Evolutionary conservation across 345 rosid species (phyloP).

Genomic region (Kernera saxatilis): DNA sequence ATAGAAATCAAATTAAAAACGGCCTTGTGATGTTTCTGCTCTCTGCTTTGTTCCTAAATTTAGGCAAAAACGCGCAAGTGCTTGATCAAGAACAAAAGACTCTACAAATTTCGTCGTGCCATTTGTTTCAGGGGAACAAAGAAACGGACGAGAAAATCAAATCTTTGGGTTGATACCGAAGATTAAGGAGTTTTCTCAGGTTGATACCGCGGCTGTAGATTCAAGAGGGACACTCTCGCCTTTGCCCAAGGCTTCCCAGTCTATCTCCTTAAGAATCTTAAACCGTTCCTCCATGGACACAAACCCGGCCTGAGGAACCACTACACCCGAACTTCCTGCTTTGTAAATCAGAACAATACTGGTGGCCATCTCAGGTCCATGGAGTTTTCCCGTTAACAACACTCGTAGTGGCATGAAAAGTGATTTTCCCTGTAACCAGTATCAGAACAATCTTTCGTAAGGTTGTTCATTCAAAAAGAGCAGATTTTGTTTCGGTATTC

Average conservation of each 20-base stretch:
- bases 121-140: neutral
- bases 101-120: slow-evolving; percentile 14
- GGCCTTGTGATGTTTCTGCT: slow-evolving; percentile 14
- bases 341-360: slow-evolving; percentile 58
- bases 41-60: slow-evolving; percentile 10
- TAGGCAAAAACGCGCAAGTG: neutral
- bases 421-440: slow-evolving; percentile 63
- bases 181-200: slow-evolving; percentile 7
- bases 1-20: neutral
- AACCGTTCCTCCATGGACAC: slow-evolving; percentile 61
- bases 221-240: slow-evolving; percentile 41
- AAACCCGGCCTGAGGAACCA: slow-evolving; percentile 52
- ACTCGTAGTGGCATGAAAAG: slow-evolving; percentile 88
- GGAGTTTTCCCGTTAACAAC: slow-evolving; percentile 81
- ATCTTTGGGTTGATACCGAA: neutral
- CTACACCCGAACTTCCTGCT: slow-evolving; percentile 58
- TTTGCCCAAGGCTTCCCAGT: slow-evolving; percentile 58
- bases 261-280: slow-evolving; percentile 49
- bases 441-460: slow-evolving; percentile 4
- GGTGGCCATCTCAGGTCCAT: slow-evolving; percentile 86
- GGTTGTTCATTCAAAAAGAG: neutral
- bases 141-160: slow-evolving; percentile 1
- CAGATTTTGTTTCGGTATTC: neutral
- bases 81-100: neutral
- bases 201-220: slow-evolving; percentile 30